Percentiles rank a stretch among this genome's conserved stretches.
phyloP scores from a whole-genome alignment of 768 basidiomycete genomes.

The Mycena vitilis region DNA sequence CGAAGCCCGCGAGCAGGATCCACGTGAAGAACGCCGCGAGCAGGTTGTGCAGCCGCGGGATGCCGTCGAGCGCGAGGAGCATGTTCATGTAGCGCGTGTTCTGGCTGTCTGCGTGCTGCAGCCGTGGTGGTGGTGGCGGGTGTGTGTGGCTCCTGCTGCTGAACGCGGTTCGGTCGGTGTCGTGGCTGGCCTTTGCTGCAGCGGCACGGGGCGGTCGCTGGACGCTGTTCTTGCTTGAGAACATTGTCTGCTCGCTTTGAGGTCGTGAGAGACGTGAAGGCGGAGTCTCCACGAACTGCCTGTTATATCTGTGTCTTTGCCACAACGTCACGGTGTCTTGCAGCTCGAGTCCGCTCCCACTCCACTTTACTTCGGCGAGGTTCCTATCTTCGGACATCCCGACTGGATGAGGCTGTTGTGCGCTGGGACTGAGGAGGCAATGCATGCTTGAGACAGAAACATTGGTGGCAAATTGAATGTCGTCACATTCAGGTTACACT shows the following conservation, averaged over 20 bases:
- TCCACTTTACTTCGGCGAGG: neutral
- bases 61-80: slow-evolving; percentile 70
- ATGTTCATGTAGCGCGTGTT: slow-evolving; percentile 70
- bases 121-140: neutral
- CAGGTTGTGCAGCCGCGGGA: slow-evolving; percentile 61
- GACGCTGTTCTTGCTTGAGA: slow-evolving; percentile 16
- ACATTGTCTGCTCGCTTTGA: slow-evolving; percentile 2
- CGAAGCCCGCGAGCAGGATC: slow-evolving; percentile 71
- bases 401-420: neutral
- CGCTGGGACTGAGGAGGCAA: no score
- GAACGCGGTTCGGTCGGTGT: slow-evolving; percentile 21
- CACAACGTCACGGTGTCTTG: no score
- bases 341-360: neutral
- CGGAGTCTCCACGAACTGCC: slow-evolving; percentile 1
- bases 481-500: no score
- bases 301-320: neutral
- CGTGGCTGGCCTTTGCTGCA: slow-evolving; percentile 14
- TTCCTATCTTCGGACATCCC: neutral
- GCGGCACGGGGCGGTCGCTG: slow-evolving; percentile 15
- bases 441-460: neutral
- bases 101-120: slow-evolving; percentile 40
- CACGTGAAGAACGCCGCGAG: slow-evolving; percentile 69
- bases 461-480: neutral
- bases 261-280: neutral
- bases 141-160: slow-evolving; percentile 1